Base-by-base conservation (phyloP, 2,329 filamentous ascomycete genomes). In the Teratosphaeria nubilosa region DNA sequence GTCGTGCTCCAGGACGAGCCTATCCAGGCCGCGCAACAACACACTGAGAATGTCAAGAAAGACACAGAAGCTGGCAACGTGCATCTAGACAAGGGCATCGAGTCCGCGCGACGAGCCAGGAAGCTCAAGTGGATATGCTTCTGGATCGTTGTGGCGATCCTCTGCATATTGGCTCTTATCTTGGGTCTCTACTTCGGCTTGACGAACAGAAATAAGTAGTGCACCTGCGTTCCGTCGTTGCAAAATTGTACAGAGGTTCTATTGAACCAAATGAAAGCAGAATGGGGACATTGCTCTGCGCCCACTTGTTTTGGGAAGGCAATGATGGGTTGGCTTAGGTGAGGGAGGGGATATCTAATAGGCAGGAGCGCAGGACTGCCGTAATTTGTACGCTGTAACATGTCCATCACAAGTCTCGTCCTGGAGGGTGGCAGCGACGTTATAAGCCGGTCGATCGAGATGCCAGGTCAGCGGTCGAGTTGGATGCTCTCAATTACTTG, bases 51-150 rank as follows among this genome's bases (percentile, higher is more conserved):
- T 66, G 86, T 87, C 13, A 81, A 80, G 61, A 77, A 82, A 60
- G 82, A 91, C 69, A 80, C 89, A 55, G 79, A 86, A 65, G 80
- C 84, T 63, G 88, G 83, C 64, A 90, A 88, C 73, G 77, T 78
- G 60, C 81, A 92, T 65, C 82, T 92, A 60, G 80, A 81, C 64
- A 79, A 83, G 69, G 88, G 85, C 60, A 88, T 86, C 65, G 78
- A 82, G 63, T 81, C 82, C 66, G 88, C 87, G 54, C 79, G 82
- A 64, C 80, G 83, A 65, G 81, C 82, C 65, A 82, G 87, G 67
- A 88, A 85, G 77, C 82, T 90, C 75, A 92, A 92, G 79, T 91
- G 89, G 88, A 90, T 83, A 81, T 89, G 86, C 69, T 76, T 88
- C 61, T 74, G 84, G 61, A 77, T 91, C 52, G 68, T 74, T 30